phyloP scores from a whole-genome alignment of 805 yeast species.

The Ogataea nonfermentans region DNA sequence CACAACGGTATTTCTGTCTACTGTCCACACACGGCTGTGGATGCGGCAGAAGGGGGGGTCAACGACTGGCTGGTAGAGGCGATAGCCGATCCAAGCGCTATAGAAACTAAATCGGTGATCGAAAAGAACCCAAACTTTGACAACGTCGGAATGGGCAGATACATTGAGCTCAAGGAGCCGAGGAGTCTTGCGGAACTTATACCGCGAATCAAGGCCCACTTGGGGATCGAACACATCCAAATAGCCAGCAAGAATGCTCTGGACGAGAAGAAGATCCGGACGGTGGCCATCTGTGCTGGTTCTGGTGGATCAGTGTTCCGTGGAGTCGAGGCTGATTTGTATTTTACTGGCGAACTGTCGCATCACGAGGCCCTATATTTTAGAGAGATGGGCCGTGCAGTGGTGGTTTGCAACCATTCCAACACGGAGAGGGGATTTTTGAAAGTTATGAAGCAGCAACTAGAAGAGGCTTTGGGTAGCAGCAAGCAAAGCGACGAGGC shows the following conservation, averaged over 20 bases:
- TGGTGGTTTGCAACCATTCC: constrained; percentile 82
- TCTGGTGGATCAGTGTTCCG: constrained; percentile 81
- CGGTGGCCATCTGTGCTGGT: constrained; percentile 92
- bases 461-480: constrained; percentile 41
- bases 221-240: constrained; percentile 59
- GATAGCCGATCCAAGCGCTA: constrained; percentile 26
- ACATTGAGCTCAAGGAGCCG: constrained; percentile 48
- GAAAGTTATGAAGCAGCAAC: constrained; percentile 46
- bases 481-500: not conserved
- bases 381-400: constrained; percentile 68
- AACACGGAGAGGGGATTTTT: constrained; percentile 91
- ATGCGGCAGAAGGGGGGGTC: constrained; percentile 89
- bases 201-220: constrained; percentile 47
- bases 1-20: constrained; percentile 83
- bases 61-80: constrained; percentile 86
- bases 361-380: constrained; percentile 85
- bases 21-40: constrained; percentile 95
- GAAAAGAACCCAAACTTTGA: constrained; percentile 42
- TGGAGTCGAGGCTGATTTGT: constrained; percentile 62
- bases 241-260: constrained; percentile 44
- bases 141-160: constrained; percentile 81
- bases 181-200: constrained; percentile 46
- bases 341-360: constrained; percentile 87
- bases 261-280: constrained; percentile 37
- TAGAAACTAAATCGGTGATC: constrained; percentile 37